These are phyloP conservation scores for Apium graveolens DNA, from an alignment of 129 eudicot genomes.

Conservation along the genomic window DNA sequence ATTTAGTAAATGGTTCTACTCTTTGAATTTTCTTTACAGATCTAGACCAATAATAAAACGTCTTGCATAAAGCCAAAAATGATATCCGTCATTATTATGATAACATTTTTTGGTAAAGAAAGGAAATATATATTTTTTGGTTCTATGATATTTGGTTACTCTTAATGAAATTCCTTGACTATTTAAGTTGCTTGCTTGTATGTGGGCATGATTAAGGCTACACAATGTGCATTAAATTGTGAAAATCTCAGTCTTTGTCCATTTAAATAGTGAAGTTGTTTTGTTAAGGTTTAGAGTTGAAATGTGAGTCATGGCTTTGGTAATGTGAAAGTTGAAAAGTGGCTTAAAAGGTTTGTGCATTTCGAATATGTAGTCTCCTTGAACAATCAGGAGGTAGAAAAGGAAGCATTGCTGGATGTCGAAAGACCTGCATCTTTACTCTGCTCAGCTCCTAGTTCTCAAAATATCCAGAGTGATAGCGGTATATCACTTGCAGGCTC, in stretches of 20 bases:
- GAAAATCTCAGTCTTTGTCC: not conserved
- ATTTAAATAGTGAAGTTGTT: not conserved
- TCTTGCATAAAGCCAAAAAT: not conserved
- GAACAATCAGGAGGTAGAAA: conserved; percentile 45
- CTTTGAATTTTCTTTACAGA: not conserved
- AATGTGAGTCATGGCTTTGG: not conserved
- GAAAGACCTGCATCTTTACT: conserved; percentile 33
- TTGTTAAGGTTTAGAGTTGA: not conserved
- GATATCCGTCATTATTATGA: not conserved
- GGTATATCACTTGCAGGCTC: conserved; percentile 41
- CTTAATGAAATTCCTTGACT: not conserved
- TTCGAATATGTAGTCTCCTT: conserved; percentile 31
- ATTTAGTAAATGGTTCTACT: not conserved
- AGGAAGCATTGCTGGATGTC: conserved; percentile 33
- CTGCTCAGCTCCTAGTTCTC: conserved; percentile 34
- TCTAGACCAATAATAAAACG: not conserved
- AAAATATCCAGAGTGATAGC: conserved; percentile 45
- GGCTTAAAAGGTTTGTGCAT: conserved; percentile 4
- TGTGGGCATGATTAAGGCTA: not conserved
- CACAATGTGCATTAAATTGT: not conserved
- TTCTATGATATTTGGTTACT: not conserved
- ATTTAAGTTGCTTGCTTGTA: not conserved
- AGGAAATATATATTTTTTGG: not conserved
- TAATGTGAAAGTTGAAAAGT: not conserved
- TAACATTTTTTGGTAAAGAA: not conserved